Evolutionary conservation across 1,284 basidiomycete species (phyloP).

Genomic region (Malassezia sympodialis): DNA sequence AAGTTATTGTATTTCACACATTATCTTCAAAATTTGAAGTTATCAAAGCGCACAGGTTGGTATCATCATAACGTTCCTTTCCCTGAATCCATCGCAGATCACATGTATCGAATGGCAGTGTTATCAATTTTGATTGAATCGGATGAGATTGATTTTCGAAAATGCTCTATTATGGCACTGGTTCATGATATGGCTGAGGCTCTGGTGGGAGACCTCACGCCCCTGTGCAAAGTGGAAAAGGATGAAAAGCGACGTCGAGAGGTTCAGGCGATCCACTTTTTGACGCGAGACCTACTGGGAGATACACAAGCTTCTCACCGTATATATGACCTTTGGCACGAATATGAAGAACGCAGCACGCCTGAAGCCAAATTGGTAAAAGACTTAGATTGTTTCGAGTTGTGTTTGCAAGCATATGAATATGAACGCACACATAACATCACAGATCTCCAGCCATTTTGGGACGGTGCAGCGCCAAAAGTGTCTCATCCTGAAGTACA

Average conservation of each 20-base stretch:
- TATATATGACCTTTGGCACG: slow-evolving; percentile 75
- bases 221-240: slow-evolving; percentile 72
- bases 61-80: slow-evolving; percentile 35
- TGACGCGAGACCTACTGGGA: slow-evolving; percentile 74
- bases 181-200: slow-evolving; percentile 96
- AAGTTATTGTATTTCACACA: slow-evolving; percentile 43
- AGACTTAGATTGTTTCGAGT: slow-evolving; percentile 87
- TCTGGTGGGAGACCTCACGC: slow-evolving; percentile 89
- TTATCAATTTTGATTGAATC: slow-evolving; percentile 67
- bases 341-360: slow-evolving; percentile 76
- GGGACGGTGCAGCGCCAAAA: slow-evolving; percentile 22
- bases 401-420: slow-evolving; percentile 61
- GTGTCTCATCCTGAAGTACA: slow-evolving; percentile 28
- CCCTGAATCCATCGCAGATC: slow-evolving; percentile 73
- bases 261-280: slow-evolving; percentile 70
- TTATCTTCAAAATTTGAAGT: slow-evolving; percentile 37
- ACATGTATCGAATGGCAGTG: slow-evolving; percentile 95
- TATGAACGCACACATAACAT: slow-evolving; percentile 43
- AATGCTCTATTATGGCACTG: slow-evolving; percentile 76
- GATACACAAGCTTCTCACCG: slow-evolving; percentile 64
- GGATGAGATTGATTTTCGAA: slow-evolving; percentile 55
- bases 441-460: slow-evolving; percentile 43
- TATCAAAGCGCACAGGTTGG: slow-evolving; percentile 45
- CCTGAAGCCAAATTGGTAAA: slow-evolving; percentile 84
- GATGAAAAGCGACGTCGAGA: slow-evolving; percentile 69